Conservation (phyloP, 148 eudicot species). For the Rhododendron mucronatum region DNA sequence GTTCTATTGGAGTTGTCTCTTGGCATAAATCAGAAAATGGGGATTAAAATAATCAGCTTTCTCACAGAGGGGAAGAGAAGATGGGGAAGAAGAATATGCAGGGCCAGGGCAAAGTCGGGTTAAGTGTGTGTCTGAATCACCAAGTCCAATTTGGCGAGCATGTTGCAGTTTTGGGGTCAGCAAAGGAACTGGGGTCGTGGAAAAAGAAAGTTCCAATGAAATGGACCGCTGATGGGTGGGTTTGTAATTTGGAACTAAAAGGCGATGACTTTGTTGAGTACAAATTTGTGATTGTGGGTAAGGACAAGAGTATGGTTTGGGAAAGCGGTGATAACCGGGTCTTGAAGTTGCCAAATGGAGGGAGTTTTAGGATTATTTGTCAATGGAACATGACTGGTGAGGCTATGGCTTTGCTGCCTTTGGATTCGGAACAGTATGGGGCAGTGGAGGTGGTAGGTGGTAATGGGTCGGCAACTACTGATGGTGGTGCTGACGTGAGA, state of each 20-base stretch:
- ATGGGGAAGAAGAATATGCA: conserved; percentile 22
- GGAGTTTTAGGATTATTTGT: conserved; percentile 55
- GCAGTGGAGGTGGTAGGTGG: conserved; percentile 25
- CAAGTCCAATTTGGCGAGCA: conserved; percentile 88
- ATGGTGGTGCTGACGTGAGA: conserved; percentile 29
- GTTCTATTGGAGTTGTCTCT: neutral
- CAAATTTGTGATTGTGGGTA: conserved; percentile 63
- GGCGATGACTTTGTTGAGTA: conserved; percentile 59
- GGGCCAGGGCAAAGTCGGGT: conserved; percentile 46
- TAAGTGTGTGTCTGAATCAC: conserved; percentile 59
- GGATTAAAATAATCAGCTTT: conserved; percentile 14
- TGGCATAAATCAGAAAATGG: neutral
- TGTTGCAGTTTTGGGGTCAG: conserved; percentile 64
- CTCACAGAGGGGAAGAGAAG: conserved; percentile 45
- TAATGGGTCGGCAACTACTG: conserved; percentile 35
- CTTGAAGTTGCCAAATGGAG: conserved; percentile 51
- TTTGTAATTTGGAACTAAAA: conserved; percentile 45
- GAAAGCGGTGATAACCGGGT: conserved; percentile 76
- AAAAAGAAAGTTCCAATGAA: conserved; percentile 53
- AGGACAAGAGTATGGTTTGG: conserved; percentile 61
- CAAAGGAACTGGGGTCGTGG: conserved; percentile 81
- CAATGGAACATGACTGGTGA: conserved; percentile 65
- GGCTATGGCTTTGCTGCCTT: conserved; percentile 40
- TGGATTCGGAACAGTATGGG: conserved; percentile 29
- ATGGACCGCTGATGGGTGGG: conserved; percentile 91